These are phyloP conservation scores for Huntiella abstrusa DNA, from an alignment of 2,329 filamentous ascomycete genomes.

Conservation along the genomic window DNA sequence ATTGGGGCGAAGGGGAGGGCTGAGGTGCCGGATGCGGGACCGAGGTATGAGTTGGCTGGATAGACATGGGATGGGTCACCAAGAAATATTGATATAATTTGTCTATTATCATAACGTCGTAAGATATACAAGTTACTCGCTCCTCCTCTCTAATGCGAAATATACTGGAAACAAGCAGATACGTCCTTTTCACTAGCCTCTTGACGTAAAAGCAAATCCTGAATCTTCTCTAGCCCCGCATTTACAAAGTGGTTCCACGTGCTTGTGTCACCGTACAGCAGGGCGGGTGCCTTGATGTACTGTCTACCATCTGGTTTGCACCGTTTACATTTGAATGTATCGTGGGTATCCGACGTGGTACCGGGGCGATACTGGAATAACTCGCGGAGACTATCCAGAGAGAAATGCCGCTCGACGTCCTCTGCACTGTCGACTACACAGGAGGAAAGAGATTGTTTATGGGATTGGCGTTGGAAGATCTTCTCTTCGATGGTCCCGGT, in stretches of 20 bases:
- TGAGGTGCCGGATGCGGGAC: slow-evolving; percentile 1
- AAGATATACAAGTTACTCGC: background rate
- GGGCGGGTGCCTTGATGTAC: slow-evolving; percentile 74
- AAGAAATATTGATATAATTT: background rate
- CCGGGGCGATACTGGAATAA: slow-evolving; percentile 79
- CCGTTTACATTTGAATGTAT: slow-evolving; percentile 95
- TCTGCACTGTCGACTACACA: slow-evolving; percentile 94
- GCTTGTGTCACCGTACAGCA: slow-evolving; percentile 94
- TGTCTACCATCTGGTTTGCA: slow-evolving; percentile 80
- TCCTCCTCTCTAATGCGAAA: slow-evolving; percentile 47
- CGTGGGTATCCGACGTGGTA: slow-evolving; percentile 85
- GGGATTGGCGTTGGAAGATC: slow-evolving; percentile 94
- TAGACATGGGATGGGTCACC: background rate
- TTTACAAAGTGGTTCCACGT: slow-evolving; percentile 99
- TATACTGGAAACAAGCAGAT: slow-evolving; percentile 95
- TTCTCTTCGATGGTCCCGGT: slow-evolving; percentile 98
- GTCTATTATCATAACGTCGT: too few relatives aligned
- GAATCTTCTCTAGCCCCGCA: slow-evolving; percentile 54
- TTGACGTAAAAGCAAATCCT: slow-evolving; percentile 78
- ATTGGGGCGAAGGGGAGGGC: slow-evolving; percentile 4
- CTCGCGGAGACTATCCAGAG: slow-evolving; percentile 73
- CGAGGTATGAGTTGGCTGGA: slow-evolving; percentile 4
- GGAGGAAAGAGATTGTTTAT: slow-evolving; percentile 91
- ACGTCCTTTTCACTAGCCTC: slow-evolving; percentile 64
- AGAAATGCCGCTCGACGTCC: slow-evolving; percentile 94